A percentile compares a stretch with the other conserved stretches of the same genome.
phyloP scores from a whole-genome alignment of 345 rosid genomes.

The Angophora floribunda region DNA sequence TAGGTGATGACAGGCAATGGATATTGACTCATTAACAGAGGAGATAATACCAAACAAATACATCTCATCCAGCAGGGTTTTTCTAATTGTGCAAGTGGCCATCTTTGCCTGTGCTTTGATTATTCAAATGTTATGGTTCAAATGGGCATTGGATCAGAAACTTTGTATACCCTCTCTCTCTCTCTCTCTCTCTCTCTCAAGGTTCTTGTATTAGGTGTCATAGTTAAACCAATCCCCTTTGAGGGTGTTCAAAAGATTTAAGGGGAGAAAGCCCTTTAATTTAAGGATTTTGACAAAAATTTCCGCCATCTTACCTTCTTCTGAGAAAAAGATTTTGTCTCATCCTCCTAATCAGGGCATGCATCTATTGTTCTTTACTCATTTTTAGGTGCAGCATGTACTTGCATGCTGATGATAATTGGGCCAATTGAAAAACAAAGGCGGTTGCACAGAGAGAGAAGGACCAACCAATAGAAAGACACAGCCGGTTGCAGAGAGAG shows the following conservation, averaged over 20 bases:
- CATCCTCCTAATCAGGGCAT: neutral
- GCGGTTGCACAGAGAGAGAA: constrained; percentile 53
- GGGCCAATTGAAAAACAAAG: constrained; percentile 63
- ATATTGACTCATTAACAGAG: constrained; percentile 92
- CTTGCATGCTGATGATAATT: constrained; percentile 29
- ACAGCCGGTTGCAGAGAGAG: neutral
- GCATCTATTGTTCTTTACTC: neutral
- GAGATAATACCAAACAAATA: constrained; percentile 81
- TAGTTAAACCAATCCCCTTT: neutral
- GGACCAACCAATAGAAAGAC: neutral
- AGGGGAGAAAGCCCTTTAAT: neutral
- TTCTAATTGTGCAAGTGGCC: constrained; percentile 23
- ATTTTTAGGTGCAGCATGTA: constrained; percentile 3
- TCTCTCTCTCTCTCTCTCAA: neutral
- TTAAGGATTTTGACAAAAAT: neutral
- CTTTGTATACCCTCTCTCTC: neutral
- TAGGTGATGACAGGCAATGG: constrained; percentile 91
- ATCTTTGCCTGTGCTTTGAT: constrained; percentile 17
- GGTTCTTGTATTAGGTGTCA: neutral
- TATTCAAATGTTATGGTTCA: neutral
- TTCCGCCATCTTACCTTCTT: neutral
- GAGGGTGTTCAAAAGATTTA: neutral
- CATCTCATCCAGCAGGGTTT: constrained; percentile 21
- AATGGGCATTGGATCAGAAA: neutral
- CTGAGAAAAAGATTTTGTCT: neutral